Base-by-base conservation (phyloP, 2,329 filamentous ascomycete species). In the Alternaria consortialis region DNA sequence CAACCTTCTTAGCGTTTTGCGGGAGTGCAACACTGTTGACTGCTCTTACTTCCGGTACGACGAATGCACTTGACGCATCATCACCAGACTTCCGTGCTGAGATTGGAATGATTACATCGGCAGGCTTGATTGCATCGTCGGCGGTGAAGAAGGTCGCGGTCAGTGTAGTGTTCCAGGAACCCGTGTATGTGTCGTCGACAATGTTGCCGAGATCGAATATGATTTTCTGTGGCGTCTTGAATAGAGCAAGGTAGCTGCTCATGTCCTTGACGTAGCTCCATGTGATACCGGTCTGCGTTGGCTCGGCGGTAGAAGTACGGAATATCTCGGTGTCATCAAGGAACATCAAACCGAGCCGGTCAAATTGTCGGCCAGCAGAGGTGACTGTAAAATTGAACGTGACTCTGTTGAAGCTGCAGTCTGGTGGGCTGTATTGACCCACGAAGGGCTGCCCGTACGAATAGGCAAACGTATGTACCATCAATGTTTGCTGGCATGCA, bases 191-290 rank as follows among this genome's bases (percentile, higher is more conserved):
- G 64, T 86, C 83, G 67, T 91, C 85, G 50, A 95, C 83, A 9
- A 92, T 77, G 70, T 95, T 61, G 86, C 91, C 74, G 2, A 78
- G 94, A 71, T 95, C 91, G 69, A 96, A 94, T 44, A 94, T 92
- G 57, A 95, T 72, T 66, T 86, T 93, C 73, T 94, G 91, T 1
- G 86, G 84, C 48, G 84, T 68, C 64, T 85, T 87, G 86, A 92
- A 93, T 12, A 95, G 80, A 4, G 86, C 83, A 15, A 90, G 80
- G 73, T 89, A 94, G 54, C 86, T 84, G 1, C 90, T 91, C 87
- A 93, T 88, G 74, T 96, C 91, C 77, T 94, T 95, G 56, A 89
- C 81, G 73, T 92, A 93, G 1, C 86, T 88, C 90, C 91, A 94
- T 44, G 85, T 80, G 63, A 95, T 93, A 7, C 91, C 92, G 23